A percentile compares a stretch with the other conserved stretches of the same genome.
phyloP scores from a whole-genome alignment of 768 basidiomycete species.

The Amanita thiersii region DNA sequence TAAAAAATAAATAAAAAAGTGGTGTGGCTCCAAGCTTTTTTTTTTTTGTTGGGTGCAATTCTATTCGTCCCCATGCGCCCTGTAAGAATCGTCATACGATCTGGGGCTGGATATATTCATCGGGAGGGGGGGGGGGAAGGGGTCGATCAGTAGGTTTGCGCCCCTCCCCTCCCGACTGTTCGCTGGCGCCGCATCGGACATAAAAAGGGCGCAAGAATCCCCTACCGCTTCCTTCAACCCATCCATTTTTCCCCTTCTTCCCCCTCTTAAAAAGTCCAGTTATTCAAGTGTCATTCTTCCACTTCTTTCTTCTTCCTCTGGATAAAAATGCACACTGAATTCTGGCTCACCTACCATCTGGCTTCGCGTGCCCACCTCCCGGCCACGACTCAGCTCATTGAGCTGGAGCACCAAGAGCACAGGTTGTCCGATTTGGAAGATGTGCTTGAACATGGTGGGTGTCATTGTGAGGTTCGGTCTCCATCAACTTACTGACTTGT shows the following conservation, averaged over 20 bases:
- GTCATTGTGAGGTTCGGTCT: constrained; percentile 1
- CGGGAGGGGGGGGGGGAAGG: no score
- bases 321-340: constrained; percentile 20
- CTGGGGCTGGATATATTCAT: no score
- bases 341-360: constrained; percentile 43
- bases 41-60: no score
- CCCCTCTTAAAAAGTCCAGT: background rate
- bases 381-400: constrained; percentile 37
- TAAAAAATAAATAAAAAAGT: no score
- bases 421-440: constrained; percentile 37
- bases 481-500: constrained; percentile 15
- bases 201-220: no score
- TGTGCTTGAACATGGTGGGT: constrained; percentile 34
- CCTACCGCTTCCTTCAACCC: background rate
- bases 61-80: no score
- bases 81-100: no score
- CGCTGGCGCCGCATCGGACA: no score
- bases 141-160: no score
- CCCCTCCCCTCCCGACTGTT: no score
- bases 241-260: background rate
- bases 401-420: constrained; percentile 32
- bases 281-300: background rate
- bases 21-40: no score
- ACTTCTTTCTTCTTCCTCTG: background rate
- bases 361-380: constrained; percentile 33